These are phyloP conservation scores for Rhodosporidiobolus odoratus DNA, from an alignment of 768 basidiomycete genomes.

Conservation along the genomic window DNA sequence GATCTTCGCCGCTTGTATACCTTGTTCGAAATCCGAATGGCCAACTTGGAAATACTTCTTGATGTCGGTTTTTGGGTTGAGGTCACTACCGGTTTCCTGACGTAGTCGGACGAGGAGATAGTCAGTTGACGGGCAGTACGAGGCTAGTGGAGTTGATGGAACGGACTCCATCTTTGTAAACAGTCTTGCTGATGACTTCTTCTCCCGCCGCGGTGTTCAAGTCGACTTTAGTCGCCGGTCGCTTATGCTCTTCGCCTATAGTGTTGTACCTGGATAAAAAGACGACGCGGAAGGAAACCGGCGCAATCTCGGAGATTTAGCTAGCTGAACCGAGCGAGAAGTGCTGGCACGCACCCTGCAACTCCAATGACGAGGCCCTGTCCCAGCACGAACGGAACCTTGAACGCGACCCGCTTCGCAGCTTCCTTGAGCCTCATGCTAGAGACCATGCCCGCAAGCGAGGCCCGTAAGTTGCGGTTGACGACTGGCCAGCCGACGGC, in stretches of 20 bases:
- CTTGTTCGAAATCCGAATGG: constrained; percentile 36
- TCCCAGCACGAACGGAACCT: constrained; percentile 69
- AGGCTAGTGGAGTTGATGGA: background rate
- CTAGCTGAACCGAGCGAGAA: fast-evolving
- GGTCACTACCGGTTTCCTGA: constrained; percentile 44
- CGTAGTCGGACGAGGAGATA: too few relatives aligned
- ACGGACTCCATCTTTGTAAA: constrained; percentile 69
- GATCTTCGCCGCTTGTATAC: constrained; percentile 34
- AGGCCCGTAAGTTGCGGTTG: constrained; percentile 44
- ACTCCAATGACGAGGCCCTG: constrained; percentile 48
- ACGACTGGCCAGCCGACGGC: constrained; percentile 12
- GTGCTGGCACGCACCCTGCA: constrained; percentile 44
- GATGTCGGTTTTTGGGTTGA: constrained; percentile 46
- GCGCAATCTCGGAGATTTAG: too few relatives aligned
- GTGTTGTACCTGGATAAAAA: constrained; percentile 82
- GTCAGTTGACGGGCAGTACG: background rate
- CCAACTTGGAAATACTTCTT: constrained; percentile 49
- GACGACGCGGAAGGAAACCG: background rate
- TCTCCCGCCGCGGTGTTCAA: constrained; percentile 21
- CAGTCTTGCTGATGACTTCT: constrained; percentile 63
- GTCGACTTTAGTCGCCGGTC: constrained; percentile 72
- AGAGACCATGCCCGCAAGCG: constrained; percentile 37
- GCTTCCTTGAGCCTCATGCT: constrained; percentile 74
- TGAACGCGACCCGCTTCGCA: constrained; percentile 76
- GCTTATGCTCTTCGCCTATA: constrained; percentile 81